phyloP scores from a whole-genome alignment of 345 rosid genomes.

The Anastatica hierochuntica region DNA sequence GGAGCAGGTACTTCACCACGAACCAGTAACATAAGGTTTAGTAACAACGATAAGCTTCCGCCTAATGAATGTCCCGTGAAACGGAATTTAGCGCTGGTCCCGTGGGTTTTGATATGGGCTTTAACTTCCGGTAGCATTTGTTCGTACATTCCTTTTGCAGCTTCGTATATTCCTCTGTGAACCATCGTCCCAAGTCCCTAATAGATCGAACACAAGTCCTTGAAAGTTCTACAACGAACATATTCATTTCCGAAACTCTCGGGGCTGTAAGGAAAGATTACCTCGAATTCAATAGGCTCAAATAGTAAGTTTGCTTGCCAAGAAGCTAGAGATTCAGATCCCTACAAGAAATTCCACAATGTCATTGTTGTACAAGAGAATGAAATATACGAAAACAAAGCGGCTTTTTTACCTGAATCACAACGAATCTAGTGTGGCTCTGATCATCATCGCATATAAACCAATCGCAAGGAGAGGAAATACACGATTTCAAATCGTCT shows the following conservation, averaged over 20 bases:
- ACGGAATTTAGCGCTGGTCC: slow-evolving; percentile 51
- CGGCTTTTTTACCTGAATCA: slow-evolving; percentile 54
- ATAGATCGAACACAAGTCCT: neutral
- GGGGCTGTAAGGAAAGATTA: neutral
- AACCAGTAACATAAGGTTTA: slow-evolving; percentile 61
- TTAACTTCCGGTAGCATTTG: slow-evolving; percentile 77
- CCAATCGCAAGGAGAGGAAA: slow-evolving; percentile 92
- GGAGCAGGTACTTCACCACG: slow-evolving; percentile 61
- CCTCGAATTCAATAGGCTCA: slow-evolving; percentile 82
- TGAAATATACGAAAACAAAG: neutral
- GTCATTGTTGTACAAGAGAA: neutral
- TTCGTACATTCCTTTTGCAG: slow-evolving; percentile 83
- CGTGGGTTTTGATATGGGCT: slow-evolving; percentile 41
- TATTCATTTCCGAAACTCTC: neutral
- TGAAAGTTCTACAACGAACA: neutral
- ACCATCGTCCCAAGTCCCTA: slow-evolving; percentile 62
- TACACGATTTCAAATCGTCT: slow-evolving; percentile 63
- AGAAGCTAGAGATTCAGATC: slow-evolving; percentile 76
- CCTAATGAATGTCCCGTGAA: slow-evolving; percentile 89
- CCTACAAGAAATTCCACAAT: slow-evolving; percentile 30
- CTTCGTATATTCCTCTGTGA: slow-evolving; percentile 87
- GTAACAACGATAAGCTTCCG: slow-evolving; percentile 67
- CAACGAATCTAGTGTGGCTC: slow-evolving; percentile 63
- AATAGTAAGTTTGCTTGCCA: slow-evolving; percentile 88
- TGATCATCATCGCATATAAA: slow-evolving; percentile 84